Base-by-base conservation (phyloP, 345 rosid genomes). In the Eucalyptus regnans region DNA sequence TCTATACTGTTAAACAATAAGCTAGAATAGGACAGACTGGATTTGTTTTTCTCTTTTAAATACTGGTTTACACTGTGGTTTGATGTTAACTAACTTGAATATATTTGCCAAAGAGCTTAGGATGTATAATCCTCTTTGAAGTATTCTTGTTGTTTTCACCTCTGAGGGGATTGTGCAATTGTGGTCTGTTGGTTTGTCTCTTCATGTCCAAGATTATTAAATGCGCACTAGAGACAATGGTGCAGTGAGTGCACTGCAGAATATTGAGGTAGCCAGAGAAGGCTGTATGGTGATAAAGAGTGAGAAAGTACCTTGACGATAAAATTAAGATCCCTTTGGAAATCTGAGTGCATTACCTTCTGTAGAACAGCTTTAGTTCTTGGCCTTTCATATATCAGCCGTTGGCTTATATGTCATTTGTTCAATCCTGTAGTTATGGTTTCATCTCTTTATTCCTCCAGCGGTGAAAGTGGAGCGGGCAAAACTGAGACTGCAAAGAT, bases 381-480 rank as follows among this genome's bases (percentile, higher is more conserved):
- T 9, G 48, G 83, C 83, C 83, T 76, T 76, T 76, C 83, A 37
- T 48, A 37, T 76, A 76, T 41, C 83, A 37, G 83, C 23, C 27
- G 18, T 18, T 76, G 46, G 83, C 83, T 76, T 41, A 33, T 16
- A 37, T 37, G 27, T 76, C 83, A 76, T 76, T 76, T 37, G 48
- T 76, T 76, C 25, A 76, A 76, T 76, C 87, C 37, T 86, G 83
- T 76, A 76, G 58, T 33, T 54, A 25, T 68, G 86, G 89, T 90
- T 54, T 58, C 51, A 33, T 31, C 56, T 68, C 76, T 85, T 90
- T 95, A 66, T 89, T 94, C 89, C 89, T 92, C 43, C 95, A 98
- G 99, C 50, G 99, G 99, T 87, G 99, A 97, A 93, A 97, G 99
- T 94, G 99, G 99, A 90, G 99, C 99, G 33, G 99, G 99, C 89